Evolutionary conservation across 495 filamentous ascomycete genomes (phyloP), one percentile per base, ranked within the genome.

Genomic region (Aspergillus hancockii): DNA sequence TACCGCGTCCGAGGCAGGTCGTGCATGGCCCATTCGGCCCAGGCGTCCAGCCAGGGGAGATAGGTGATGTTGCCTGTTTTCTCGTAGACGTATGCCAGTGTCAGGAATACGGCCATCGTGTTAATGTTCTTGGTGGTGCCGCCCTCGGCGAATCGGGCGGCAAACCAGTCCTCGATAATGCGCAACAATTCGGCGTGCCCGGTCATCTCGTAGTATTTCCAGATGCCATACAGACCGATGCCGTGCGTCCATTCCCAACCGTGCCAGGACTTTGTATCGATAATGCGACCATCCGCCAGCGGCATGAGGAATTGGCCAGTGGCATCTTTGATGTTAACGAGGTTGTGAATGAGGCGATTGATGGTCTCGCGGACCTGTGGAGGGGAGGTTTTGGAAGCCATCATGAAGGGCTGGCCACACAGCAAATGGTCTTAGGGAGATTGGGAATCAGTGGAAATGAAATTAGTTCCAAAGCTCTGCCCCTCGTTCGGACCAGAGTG

Each of bases 211-310:
- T 90, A 85, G 77, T 90, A 90, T 54, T 89, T 83, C 83, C 84
- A 91, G 49, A 91, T 80, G n/a, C 88, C 87, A 67, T 90, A 90
- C 6, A 91, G 79, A 0, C 88, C 88, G 58, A 91, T 83, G 8
- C 88, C 88, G 69, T 91, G 88, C 4, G 88, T 91, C 88, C 88
- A 91, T 76, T 91, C 88, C 88, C 88, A 91, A 60, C 84, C 85
- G 41, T 82, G 71, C 88, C 88, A 91, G 41, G 85, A 88, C 70
- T 91, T 91, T 18, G 88, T 91, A 66, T 91, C 88, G 59, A 91
- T 90, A 32, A 90, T 74, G 25, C 88, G 83, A 34, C 88, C 88
- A 60, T 90, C 88, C 8, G 77, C 68, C 19, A 91, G 78, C 18
- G 72, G 81, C 28, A 90, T 70, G 10, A 90, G 79, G 72, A 89